Conservation (phyloP, 2,329 filamentous ascomycete species). For the Sclerotinia sclerotiorum region DNA sequence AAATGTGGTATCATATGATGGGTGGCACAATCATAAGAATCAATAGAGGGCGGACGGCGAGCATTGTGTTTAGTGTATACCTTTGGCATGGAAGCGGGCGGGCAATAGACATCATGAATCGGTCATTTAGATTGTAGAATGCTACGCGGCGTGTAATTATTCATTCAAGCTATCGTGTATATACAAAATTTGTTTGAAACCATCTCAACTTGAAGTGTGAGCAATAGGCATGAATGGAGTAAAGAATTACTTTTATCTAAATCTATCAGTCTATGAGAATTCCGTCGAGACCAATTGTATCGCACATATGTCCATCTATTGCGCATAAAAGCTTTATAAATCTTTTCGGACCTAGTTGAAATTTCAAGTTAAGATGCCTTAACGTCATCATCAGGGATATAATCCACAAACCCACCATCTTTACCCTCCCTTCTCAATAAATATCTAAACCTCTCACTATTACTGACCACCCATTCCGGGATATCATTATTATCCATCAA, state of each 20-base stretch:
- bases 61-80: conserved; percentile 8
- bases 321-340: neutral
- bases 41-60: neutral
- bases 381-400: neutral
- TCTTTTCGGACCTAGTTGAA: neutral
- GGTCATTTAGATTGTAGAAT: conserved; percentile 18
- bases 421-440: conserved; percentile 30
- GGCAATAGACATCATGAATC: conserved; percentile 8
- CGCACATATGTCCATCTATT: neutral
- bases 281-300: neutral
- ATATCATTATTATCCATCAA: conserved; percentile 45
- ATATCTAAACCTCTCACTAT: conserved; percentile 30
- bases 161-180: neutral
- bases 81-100: neutral
- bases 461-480: conserved; percentile 42
- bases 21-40: neutral
- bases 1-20: neutral
- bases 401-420: conserved; percentile 32
- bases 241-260: neutral
- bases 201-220: neutral
- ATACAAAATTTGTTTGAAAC: neutral
- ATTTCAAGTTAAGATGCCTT: neutral
- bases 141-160: conserved; percentile 8
- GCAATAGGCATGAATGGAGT: neutral
- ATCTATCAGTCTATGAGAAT: neutral